Percentiles rank a stretch among this genome's conserved stretches.
phyloP scores from a whole-genome alignment of 2,329 filamentous ascomycete species.

The Epichloe baconii region DNA sequence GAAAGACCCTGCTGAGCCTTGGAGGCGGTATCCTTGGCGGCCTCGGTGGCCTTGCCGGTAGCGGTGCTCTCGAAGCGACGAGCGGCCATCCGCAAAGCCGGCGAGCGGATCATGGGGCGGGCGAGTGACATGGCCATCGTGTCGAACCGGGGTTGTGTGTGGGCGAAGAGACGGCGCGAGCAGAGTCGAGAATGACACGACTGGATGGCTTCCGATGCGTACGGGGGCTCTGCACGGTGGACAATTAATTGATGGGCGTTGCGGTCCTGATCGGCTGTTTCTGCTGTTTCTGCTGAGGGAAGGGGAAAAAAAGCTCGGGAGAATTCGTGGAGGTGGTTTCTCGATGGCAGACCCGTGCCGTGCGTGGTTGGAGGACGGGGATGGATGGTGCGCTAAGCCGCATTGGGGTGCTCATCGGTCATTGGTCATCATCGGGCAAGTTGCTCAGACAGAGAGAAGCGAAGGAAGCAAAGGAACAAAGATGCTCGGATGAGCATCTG shows the following conservation, averaged over 20 bases:
- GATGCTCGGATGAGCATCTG: not conserved
- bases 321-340: slow-evolving; percentile 24
- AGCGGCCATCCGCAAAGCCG: slow-evolving; percentile 32
- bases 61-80: slow-evolving; percentile 50
- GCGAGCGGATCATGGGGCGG: slow-evolving; percentile 33
- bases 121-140: slow-evolving; percentile 23
- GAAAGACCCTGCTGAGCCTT: slow-evolving; percentile 69
- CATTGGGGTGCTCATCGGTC: slow-evolving; percentile 11
- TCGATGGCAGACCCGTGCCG: slow-evolving; percentile 7
- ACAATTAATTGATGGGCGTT: slow-evolving; percentile 23
- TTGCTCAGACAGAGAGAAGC: no score
- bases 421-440: no score
- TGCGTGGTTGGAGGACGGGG: slow-evolving; percentile 10
- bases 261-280: slow-evolving; percentile 10
- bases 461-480: not conserved
- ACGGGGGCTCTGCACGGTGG: slow-evolving; percentile 8
- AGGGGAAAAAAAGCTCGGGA: slow-evolving; percentile 33
- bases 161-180: slow-evolving; percentile 6
- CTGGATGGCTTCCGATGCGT: not conserved
- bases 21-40: slow-evolving; percentile 24
- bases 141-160: slow-evolving; percentile 1
- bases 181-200: not conserved
- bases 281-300: slow-evolving; percentile 14
- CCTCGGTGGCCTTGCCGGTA: slow-evolving; percentile 24
- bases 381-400: slow-evolving; percentile 15